Evolutionary conservation across 805 yeast species (phyloP).

Genomic region (Candida wancherniae): DNA sequence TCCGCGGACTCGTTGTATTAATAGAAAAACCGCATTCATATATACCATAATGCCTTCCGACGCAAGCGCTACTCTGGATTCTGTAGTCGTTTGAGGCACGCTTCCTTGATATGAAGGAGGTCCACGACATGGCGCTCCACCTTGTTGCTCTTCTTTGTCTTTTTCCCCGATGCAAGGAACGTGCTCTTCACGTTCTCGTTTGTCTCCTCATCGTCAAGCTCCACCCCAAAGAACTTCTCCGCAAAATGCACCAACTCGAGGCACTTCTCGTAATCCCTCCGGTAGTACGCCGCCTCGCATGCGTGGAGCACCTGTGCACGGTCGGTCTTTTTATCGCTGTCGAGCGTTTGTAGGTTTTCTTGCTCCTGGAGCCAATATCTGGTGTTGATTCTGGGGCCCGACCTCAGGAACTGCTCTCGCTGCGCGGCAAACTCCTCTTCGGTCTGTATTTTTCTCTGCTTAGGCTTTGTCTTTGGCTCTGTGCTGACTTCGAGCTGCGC

Average conservation of each 20-base stretch:
- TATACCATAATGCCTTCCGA: too few species aligned
- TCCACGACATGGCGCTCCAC: conserved; percentile 50
- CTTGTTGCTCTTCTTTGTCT: conserved; percentile 28
- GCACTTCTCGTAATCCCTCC: conserved; percentile 49
- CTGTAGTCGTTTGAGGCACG: conserved; percentile 29
- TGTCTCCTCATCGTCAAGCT: conserved; percentile 19
- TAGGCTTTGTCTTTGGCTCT: conserved; percentile 11
- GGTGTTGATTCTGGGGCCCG: conserved; percentile 58
- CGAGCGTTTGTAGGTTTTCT: conserved; percentile 22
- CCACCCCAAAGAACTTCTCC: conserved; percentile 26
- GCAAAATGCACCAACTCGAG: conserved; percentile 39
- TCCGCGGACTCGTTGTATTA: too few species aligned
- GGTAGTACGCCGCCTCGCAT: conserved; percentile 59
- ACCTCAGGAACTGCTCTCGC: conserved; percentile 39
- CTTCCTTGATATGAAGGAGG: conserved; percentile 39
- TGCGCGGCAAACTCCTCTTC: conserved; percentile 59
- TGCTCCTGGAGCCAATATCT: conserved; percentile 37
- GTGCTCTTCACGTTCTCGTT: conserved; percentile 18
- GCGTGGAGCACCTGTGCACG: conserved; percentile 53
- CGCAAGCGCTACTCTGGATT: too few species aligned
- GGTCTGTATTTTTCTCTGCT: conserved; percentile 61
- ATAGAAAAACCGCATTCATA: too few species aligned
- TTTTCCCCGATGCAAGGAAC: conserved; percentile 22
- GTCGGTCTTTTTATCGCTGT: conserved; percentile 43
- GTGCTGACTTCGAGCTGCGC: conserved; percentile 1